These are phyloP conservation scores for Ophiostoma piceae DNA, from an alignment of 2,329 filamentous ascomycete genomes.

Conservation along the genomic window DNA sequence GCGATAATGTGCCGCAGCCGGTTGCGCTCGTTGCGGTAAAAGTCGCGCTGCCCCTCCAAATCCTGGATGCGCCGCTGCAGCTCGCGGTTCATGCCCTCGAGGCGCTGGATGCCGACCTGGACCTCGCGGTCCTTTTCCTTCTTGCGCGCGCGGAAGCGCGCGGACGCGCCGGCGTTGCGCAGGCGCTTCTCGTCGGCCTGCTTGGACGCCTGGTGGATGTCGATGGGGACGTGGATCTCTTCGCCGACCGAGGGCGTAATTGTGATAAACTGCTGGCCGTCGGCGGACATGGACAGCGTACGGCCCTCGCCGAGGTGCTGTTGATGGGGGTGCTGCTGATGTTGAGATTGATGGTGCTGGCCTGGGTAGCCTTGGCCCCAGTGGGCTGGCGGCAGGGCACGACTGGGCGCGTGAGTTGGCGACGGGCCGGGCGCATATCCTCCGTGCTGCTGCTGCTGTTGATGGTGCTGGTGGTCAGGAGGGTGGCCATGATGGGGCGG, in stretches of 20 bases:
- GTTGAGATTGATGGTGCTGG: background rate
- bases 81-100: slow-evolving; percentile 65
- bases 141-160: slow-evolving; percentile 71
- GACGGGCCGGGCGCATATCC: background rate
- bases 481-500: background rate
- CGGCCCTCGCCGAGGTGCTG: background rate
- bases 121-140: slow-evolving; percentile 78
- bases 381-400: background rate
- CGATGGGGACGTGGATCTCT: slow-evolving; percentile 60
- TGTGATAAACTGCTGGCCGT: slow-evolving; percentile 33
- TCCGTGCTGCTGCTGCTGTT: background rate
- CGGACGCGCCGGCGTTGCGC: slow-evolving; percentile 79
- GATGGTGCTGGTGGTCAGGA: background rate
- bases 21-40: slow-evolving; percentile 68
- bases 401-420: background rate
- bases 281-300: slow-evolving; percentile 26
- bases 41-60: slow-evolving; percentile 60
- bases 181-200: slow-evolving; percentile 80
- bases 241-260: slow-evolving; percentile 39
- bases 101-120: slow-evolving; percentile 60
- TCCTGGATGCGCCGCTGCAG: slow-evolving; percentile 51
- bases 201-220: slow-evolving; percentile 75
- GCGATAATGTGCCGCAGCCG: slow-evolving; percentile 62
- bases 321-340: slow-evolving; percentile 14
- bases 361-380: background rate